Evolutionary conservation across 2,329 filamentous ascomycete genomes (phyloP).

Genomic region (Trichophyton mentagrophytes): DNA sequence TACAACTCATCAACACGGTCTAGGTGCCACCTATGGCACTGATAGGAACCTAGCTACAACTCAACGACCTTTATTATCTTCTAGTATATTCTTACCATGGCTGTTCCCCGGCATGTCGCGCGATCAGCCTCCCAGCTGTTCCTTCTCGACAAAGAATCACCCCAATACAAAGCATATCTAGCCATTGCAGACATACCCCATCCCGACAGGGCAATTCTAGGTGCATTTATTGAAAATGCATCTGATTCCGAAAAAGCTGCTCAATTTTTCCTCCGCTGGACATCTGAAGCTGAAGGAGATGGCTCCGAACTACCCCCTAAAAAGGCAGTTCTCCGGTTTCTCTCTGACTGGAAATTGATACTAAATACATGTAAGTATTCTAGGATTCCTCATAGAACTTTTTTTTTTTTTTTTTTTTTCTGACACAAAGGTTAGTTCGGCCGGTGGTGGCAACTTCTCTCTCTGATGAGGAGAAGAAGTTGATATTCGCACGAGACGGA

Average conservation of each 20-base stretch:
- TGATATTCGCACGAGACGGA: too few relatives aligned
- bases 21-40: not conserved
- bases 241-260: slow-evolving; percentile 12
- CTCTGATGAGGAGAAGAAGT: too few relatives aligned
- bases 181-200: slow-evolving; percentile 12
- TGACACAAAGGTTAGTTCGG: too few relatives aligned
- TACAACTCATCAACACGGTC: too few relatives aligned
- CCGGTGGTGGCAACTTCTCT: too few relatives aligned
- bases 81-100: not conserved
- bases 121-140: slow-evolving; percentile 15
- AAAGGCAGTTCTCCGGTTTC: too few relatives aligned
- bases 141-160: slow-evolving; percentile 12
- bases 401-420: too few relatives aligned
- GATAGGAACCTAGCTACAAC: not conserved
- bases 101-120: slow-evolving; percentile 11
- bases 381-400: too few relatives aligned
- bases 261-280: slow-evolving; percentile 6
- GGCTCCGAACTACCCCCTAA: too few relatives aligned
- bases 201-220: slow-evolving; percentile 14
- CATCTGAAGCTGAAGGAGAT: too few relatives aligned
- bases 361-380: too few relatives aligned
- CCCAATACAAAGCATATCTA: slow-evolving; percentile 12
- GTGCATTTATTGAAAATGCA: slow-evolving; percentile 11
- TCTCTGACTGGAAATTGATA: too few relatives aligned
- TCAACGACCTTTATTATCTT: not conserved